Percentiles rank a stretch among this genome's conserved stretches.
phyloP scores from a whole-genome alignment of 257 asterid genomes.

The Voacanga thouarsii region DNA sequence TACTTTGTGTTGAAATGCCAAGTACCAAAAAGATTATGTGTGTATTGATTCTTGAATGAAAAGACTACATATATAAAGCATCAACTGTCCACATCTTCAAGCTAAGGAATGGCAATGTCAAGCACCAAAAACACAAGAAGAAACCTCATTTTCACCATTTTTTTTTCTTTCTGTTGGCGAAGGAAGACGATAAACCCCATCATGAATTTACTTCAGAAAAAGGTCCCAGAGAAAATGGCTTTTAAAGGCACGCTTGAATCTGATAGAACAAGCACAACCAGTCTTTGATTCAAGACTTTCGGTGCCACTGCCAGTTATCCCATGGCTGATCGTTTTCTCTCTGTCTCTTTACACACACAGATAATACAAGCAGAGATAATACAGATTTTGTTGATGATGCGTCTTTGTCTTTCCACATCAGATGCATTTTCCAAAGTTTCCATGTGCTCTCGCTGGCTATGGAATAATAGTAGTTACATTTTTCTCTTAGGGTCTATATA shows the following conservation, averaged over 20 bases:
- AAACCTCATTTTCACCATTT: background rate
- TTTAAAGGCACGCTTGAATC: conserved; percentile 24
- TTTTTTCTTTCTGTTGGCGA: background rate
- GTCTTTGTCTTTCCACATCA: conserved; percentile 13
- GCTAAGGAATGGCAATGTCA: background rate
- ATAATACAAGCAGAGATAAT: background rate
- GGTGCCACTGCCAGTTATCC: background rate
- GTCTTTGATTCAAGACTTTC: conserved; percentile 26
- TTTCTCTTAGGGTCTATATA: background rate
- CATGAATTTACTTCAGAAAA: conserved; percentile 1
- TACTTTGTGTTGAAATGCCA: too few species aligned
- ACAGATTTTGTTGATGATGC: conserved; percentile 6
- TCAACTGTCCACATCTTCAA: conserved; percentile 4
- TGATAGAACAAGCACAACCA: background rate
- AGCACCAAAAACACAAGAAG: background rate
- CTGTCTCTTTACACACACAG: background rate
- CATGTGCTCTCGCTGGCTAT: background rate
- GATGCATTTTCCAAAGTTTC: background rate
- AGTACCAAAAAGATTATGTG: too few species aligned
- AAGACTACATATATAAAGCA: background rate
- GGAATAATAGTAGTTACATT: background rate
- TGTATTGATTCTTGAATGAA: background rate
- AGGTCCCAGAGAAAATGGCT: conserved; percentile 28
- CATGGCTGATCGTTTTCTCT: background rate
- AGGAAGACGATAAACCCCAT: conserved; percentile 1